Conservation (phyloP, 495 filamentous ascomycete species). For the Xylaria venustula region DNA sequence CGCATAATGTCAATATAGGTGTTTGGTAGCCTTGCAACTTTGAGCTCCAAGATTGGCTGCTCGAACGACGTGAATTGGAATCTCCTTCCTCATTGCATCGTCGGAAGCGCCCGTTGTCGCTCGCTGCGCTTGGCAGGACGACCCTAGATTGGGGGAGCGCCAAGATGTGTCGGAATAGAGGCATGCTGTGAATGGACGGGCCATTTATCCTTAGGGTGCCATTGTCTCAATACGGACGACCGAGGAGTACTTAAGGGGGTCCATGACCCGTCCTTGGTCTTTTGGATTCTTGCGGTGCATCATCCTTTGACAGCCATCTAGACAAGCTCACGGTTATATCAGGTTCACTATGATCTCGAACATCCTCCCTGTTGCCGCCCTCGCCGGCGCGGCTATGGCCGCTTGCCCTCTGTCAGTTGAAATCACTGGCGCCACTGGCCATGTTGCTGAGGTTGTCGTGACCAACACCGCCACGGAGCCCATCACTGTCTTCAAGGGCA, state of each 20-base stretch:
- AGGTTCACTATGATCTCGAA: conserved; percentile 24
- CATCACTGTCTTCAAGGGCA: conserved; percentile 31
- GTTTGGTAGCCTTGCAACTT: not conserved
- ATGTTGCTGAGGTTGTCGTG: conserved; percentile 28
- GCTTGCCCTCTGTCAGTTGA: conserved; percentile 30
- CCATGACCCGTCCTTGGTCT: not conserved
- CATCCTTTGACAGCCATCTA: not conserved
- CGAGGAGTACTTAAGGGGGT: conserved; percentile 9
- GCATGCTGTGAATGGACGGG: conserved; percentile 6
- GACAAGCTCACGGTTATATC: not conserved
- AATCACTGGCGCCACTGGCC: conserved; percentile 16
- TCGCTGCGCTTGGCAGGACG: not conserved
- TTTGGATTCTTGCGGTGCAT: not conserved
- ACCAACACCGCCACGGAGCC: conserved; percentile 30
- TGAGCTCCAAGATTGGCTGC: conserved; percentile 3
- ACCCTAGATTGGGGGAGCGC: conserved; percentile 2
- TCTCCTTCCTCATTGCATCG: conserved; percentile 12
- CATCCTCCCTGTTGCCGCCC: conserved; percentile 24
- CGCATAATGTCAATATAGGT: conserved; percentile 1
- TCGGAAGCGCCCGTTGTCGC: conserved; percentile 11
- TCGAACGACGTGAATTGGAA: not conserved
- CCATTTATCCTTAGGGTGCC: not conserved
- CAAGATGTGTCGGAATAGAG: conserved; percentile 11
- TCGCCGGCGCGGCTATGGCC: conserved; percentile 26
- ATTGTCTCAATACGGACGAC: conserved; percentile 1